phyloP scores from a whole-genome alignment of 228 moss, liverwort and hornwort species.

The Sphagnum fallax region DNA sequence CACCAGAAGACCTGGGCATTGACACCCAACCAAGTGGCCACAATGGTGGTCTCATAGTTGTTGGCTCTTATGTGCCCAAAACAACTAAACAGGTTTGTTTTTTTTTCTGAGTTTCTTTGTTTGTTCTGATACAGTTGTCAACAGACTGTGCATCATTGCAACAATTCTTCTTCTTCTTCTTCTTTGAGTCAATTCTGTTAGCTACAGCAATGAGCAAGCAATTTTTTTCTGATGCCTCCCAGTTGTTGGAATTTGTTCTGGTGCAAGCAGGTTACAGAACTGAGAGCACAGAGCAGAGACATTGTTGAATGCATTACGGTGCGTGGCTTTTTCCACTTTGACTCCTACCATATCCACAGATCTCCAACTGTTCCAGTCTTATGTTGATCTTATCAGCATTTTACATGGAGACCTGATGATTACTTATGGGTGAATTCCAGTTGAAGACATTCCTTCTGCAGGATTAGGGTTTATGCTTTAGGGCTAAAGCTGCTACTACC shows the following conservation, averaged over 20 bases:
- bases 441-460: too few relatives aligned
- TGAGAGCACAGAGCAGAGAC: constrained; percentile 48
- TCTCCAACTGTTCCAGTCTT: not conserved
- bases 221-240: too few relatives aligned
- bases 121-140: not conserved
- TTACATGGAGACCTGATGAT: too few relatives aligned
- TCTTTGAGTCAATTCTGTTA: too few relatives aligned
- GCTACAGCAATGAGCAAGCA: too few relatives aligned
- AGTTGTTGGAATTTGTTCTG: not conserved
- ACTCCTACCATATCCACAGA: not conserved
- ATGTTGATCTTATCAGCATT: too few relatives aligned
- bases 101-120: not conserved
- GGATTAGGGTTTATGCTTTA: too few relatives aligned
- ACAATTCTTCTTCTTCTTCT: too few relatives aligned
- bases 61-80: constrained; percentile 89
- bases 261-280: constrained; percentile 58
- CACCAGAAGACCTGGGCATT: constrained; percentile 59
- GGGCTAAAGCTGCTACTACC: too few relatives aligned
- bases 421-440: too few relatives aligned
- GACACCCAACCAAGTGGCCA: constrained; percentile 31
- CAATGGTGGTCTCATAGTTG: constrained; percentile 76
- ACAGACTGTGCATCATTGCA: too few relatives aligned
- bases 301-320: constrained; percentile 74
- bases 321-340: constrained; percentile 2
- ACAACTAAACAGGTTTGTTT: constrained; percentile 67